Evolutionary conservation across 2,329 filamentous ascomycete species (phyloP).

Genomic region (Exophiala phaeomuriformis): DNA sequence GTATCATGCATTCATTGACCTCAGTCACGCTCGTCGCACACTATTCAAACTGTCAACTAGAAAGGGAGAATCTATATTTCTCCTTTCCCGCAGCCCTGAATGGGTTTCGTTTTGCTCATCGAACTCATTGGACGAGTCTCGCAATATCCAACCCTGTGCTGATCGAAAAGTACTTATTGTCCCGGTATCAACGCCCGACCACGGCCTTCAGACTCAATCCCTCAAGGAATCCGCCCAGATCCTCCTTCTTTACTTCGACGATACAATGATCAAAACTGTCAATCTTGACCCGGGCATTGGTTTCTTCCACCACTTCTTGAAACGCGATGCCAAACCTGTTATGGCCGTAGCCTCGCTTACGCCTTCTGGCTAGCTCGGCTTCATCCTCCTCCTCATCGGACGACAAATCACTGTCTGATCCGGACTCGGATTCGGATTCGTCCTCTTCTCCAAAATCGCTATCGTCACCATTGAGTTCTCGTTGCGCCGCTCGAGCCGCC

Average conservation of each 20-base stretch:
- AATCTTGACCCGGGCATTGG: slow-evolving; percentile 78
- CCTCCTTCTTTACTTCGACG: slow-evolving; percentile 95
- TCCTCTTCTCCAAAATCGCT: slow-evolving; percentile 54
- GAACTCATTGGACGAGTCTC: no score
- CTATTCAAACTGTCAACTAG: no score
- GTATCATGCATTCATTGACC: no score
- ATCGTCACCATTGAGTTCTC: slow-evolving; percentile 52
- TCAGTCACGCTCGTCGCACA: no score
- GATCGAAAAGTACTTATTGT: neutral
- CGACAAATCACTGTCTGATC: slow-evolving; percentile 34
- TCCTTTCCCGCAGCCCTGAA: no score
- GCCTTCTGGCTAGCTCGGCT: slow-evolving; percentile 49
- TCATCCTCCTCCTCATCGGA: slow-evolving; percentile 36
- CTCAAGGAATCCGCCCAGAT: slow-evolving; percentile 83
- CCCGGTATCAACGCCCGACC: slow-evolving; percentile 40
- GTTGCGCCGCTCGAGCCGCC: slow-evolving; percentile 50
- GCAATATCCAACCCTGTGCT: neutral
- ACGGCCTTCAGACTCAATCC: slow-evolving; percentile 86
- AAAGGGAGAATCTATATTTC: no score
- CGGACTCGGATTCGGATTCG: slow-evolving; percentile 59
- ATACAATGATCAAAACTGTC: slow-evolving; percentile 98
- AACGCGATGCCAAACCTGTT: slow-evolving; percentile 95
- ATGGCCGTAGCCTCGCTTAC: slow-evolving; percentile 61
- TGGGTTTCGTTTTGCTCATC: no score
- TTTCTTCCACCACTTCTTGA: slow-evolving; percentile 88